Evolutionary conservation across 768 basidiomycete genomes (phyloP).

Genomic region (Strobilomyces dryophilus): DNA sequence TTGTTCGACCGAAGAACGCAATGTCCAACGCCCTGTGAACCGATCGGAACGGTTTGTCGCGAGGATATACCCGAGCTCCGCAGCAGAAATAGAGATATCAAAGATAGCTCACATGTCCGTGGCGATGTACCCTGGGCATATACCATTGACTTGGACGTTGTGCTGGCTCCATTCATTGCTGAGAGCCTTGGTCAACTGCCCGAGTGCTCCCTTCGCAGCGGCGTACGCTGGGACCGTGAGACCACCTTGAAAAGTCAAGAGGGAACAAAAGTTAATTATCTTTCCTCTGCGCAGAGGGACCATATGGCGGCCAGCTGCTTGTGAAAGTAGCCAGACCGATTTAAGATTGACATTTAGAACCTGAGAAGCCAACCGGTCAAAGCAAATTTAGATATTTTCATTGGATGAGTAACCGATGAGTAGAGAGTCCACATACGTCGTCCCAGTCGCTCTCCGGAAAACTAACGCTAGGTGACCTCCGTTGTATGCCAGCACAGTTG

Average conservation of each 20-base stretch:
- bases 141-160: slow-evolving; percentile 85
- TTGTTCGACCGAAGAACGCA: slow-evolving; percentile 6
- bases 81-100: slow-evolving; percentile 8
- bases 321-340: slow-evolving; percentile 78
- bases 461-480: slow-evolving; percentile 56
- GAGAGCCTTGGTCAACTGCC: slow-evolving; percentile 83
- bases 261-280: slow-evolving; percentile 64
- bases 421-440: slow-evolving; percentile 47
- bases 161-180: slow-evolving; percentile 91
- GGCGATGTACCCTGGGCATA: slow-evolving; percentile 83
- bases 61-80: background rate
- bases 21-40: slow-evolving; percentile 3
- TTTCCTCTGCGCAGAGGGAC: slow-evolving; percentile 66
- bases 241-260: slow-evolving; percentile 52
- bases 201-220: slow-evolving; percentile 84
- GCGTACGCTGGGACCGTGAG: slow-evolving; percentile 86
- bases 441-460: slow-evolving; percentile 70
- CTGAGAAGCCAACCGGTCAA: slow-evolving; percentile 34
- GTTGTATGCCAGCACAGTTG: slow-evolving; percentile 65
- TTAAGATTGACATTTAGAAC: slow-evolving; percentile 87
- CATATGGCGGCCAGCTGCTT: slow-evolving; percentile 90
- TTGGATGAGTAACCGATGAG: slow-evolving; percentile 16
- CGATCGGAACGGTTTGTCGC: slow-evolving; percentile 5
- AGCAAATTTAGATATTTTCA: slow-evolving; percentile 1
- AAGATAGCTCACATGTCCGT: slow-evolving; percentile 72